phyloP scores from a whole-genome alignment of 768 basidiomycete species.

The Cantharellus anzutake region DNA sequence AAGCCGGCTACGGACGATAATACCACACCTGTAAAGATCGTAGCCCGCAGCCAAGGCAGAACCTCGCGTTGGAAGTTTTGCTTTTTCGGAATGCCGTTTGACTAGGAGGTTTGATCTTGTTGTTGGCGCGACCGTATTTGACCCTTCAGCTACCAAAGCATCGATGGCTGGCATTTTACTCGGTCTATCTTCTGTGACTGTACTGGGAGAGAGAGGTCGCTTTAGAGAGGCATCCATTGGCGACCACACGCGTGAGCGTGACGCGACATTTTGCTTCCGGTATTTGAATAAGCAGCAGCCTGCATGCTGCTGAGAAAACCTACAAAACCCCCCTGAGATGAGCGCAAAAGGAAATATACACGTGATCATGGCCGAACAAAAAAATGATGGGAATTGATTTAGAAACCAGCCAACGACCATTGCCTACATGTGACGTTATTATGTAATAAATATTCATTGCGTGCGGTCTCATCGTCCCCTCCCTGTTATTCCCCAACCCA shows the following conservation, averaged over 20 bases:
- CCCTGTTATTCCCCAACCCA: too few species aligned
- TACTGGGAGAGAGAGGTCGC: not conserved
- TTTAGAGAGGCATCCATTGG: not conserved
- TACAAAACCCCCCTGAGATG: too few species aligned
- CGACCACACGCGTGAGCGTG: not conserved
- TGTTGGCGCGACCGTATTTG: not conserved
- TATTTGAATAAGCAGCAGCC: too few species aligned
- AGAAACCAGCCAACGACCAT: too few species aligned
- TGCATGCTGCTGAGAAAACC: too few species aligned
- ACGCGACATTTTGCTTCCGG: not conserved
- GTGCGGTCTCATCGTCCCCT: too few species aligned
- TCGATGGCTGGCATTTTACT: not conserved
- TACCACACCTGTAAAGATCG: constrained; percentile 73
- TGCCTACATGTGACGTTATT: too few species aligned
- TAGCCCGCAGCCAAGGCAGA: constrained; percentile 81
- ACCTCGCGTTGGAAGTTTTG: constrained; percentile 70
- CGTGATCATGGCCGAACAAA: too few species aligned
- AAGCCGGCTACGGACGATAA: not conserved
- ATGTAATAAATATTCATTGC: too few species aligned
- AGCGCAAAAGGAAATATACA: too few species aligned
- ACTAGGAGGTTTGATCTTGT: constrained; percentile 35
- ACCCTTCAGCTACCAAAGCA: not conserved
- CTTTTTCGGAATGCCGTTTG: constrained; percentile 69
- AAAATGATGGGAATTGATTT: too few species aligned
- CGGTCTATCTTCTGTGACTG: not conserved